Conservation (phyloP, 2,329 filamentous ascomycete genomes). For the Mycosphaerella arachidis region DNA sequence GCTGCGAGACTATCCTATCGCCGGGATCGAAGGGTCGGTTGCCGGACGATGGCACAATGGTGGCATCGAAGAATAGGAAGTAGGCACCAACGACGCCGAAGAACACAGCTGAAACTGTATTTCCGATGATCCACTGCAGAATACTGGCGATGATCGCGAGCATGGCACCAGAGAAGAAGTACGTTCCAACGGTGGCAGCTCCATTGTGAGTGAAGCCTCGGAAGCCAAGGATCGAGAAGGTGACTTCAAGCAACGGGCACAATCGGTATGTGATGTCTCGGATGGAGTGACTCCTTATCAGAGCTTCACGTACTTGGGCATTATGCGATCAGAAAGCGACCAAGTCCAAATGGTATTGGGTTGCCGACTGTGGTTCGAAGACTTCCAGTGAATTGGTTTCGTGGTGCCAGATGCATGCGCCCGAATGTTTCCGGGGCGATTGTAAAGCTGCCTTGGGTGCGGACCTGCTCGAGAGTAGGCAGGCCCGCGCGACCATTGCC, state of each 20-base stretch:
- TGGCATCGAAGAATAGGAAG: constrained; percentile 19
- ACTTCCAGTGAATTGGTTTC: constrained; percentile 17
- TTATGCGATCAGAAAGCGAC: constrained; percentile 21
- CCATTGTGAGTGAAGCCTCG: constrained; percentile 14
- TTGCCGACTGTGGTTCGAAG: constrained; percentile 19
- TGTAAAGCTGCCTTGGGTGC: constrained; percentile 17
- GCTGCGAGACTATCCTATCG: constrained; percentile 6
- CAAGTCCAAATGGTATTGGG: constrained; percentile 12
- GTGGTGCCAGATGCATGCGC: constrained; percentile 21
- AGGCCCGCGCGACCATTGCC: constrained; percentile 5
- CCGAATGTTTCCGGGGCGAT: constrained; percentile 23
- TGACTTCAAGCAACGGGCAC: no score
- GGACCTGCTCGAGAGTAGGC: constrained; percentile 13
- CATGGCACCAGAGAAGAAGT: constrained; percentile 35
- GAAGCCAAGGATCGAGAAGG: constrained; percentile 22
- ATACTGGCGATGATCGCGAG: constrained; percentile 31
- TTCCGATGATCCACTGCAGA: constrained; percentile 35
- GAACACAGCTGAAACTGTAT: constrained; percentile 27
- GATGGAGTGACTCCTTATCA: no score
- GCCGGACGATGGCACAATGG: constrained; percentile 16
- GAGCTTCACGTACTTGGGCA: no score
- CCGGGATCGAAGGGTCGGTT: constrained; percentile 6
- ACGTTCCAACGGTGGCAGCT: constrained; percentile 27
- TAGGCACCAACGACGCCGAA: constrained; percentile 25
- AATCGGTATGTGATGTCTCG: no score